A percentile compares a stretch with the other conserved stretches of the same genome.
Conservation (phyloP, 139 green algal genomes). For the Micractinium sp. region DNA sequence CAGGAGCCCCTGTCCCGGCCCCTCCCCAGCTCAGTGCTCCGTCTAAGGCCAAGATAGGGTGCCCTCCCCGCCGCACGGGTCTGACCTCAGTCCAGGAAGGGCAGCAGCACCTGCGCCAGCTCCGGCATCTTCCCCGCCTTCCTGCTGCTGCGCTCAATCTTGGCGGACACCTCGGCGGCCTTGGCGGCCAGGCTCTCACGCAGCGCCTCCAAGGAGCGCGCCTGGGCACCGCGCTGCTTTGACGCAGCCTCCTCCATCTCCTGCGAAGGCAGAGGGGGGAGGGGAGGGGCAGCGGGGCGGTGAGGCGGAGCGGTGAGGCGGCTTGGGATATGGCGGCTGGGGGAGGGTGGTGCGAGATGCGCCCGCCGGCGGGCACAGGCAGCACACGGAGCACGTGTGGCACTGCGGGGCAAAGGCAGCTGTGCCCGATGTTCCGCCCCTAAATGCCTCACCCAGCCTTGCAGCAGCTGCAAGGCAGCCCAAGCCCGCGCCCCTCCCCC, state of each 20-base stretch:
- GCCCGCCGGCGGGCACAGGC: too few relatives aligned
- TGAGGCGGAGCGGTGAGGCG: too few relatives aligned
- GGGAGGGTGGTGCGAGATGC: too few relatives aligned
- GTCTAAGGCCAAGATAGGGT: too few relatives aligned
- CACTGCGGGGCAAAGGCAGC: too few relatives aligned
- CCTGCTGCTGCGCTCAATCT: slow-evolving; percentile 15
- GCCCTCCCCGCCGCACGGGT: too few relatives aligned
- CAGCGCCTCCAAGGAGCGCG: background rate
- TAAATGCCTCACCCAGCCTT: too few relatives aligned
- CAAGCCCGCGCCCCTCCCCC: too few relatives aligned
- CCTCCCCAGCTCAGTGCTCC: too few relatives aligned
- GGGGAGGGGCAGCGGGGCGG: background rate
- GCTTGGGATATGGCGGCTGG: too few relatives aligned
- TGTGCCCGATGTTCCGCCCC: too few relatives aligned
- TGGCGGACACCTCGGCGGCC: background rate
- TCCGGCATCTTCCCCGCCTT: slow-evolving; percentile 31
- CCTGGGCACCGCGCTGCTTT: background rate
- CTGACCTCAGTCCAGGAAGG: slow-evolving; percentile 34
- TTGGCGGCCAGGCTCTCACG: background rate
- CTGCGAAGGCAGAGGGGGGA: background rate
- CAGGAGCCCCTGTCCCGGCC: too few relatives aligned
- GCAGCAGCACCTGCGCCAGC: slow-evolving; percentile 31
- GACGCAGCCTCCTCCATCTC: background rate
- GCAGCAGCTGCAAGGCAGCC: background rate
- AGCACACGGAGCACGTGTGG: background rate